Evolutionary conservation across 257 asterid species (phyloP), one percentile per base, ranked within the genome.

Genomic region (Solanum pinnatisectum): DNA sequence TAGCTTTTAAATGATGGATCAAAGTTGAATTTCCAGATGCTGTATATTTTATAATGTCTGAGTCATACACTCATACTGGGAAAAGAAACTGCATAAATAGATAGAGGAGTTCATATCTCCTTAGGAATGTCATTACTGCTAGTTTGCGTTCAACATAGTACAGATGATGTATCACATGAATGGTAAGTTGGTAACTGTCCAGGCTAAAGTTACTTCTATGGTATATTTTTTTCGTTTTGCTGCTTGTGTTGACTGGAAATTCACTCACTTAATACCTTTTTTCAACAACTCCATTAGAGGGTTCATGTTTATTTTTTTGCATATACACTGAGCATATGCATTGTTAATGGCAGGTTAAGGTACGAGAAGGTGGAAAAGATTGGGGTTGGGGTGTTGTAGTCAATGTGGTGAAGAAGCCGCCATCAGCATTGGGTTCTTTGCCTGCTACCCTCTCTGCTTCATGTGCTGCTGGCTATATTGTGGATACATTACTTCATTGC

Each of bases 341-440:
- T 78, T 27, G 67, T 79, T 25, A 60, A 90, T 87, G 88, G 85
- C 93, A 97, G 98, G 95, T 97, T 72, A 96, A 92, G 91, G 95
- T 97, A 81, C 95, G 95, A 87, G 99, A 96, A 92, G 98, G 98
- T 70, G 97, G 96, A 88, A 97, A 94, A 40, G 98, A 96, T 91
- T 97, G 99, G 99, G 99, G 99, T 84, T 97, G 99, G 99, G 99
- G 98, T 84, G 96, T 96, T 78, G 99, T 95, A 72, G 96, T 97
- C 90, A 96, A 97, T 91, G 99, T 97, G 92, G 96, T 95, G 87
- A 97, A 95, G 90, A 95, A 88, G 89, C 87, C 95, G 37, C 88
- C 95, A 32, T 91, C 93, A 78, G 88, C 94, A 60, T 93, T 93
- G 46, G 93, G 98, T 90, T 96, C 98, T 91, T 71, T 97, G 94